Percentiles rank a stretch among this genome's conserved stretches.
phyloP scores from a whole-genome alignment of 1,284 basidiomycete genomes.

The Volvariella surrecta region DNA sequence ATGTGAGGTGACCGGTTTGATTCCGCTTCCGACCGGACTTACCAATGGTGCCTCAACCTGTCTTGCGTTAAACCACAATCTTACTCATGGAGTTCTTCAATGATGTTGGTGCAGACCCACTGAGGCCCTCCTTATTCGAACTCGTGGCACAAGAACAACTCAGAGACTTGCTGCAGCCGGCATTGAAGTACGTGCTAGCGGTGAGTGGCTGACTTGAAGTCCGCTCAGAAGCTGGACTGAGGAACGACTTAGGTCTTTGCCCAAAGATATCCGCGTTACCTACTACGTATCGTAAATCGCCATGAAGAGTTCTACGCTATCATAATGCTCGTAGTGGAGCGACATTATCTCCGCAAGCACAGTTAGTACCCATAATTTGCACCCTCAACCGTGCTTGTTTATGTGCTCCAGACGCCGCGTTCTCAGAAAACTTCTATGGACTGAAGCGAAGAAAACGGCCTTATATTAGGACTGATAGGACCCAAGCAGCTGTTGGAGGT shows the following conservation, averaged over 20 bases:
- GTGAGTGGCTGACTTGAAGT: slow-evolving; percentile 37
- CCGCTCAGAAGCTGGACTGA: slow-evolving; percentile 4
- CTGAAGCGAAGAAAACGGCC: slow-evolving; percentile 72
- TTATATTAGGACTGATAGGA: slow-evolving; percentile 57
- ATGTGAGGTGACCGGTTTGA: too few relatives aligned
- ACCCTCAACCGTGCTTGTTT: neutral
- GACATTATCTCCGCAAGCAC: slow-evolving; percentile 81
- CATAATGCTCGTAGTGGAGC: slow-evolving; percentile 85
- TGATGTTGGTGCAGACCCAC: slow-evolving; percentile 59
- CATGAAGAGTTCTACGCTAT: slow-evolving; percentile 95
- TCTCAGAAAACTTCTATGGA: slow-evolving; percentile 91
- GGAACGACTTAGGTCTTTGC: slow-evolving; percentile 71
- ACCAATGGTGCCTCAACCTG: too few relatives aligned
- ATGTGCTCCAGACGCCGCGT: slow-evolving; percentile 62
- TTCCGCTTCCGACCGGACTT: too few relatives aligned
- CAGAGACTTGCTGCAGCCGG: slow-evolving; percentile 87
- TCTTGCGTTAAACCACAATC: neutral
- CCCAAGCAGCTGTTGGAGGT: slow-evolving; percentile 58
- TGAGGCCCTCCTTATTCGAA: slow-evolving; percentile 91
- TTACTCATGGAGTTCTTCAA: slow-evolving; percentile 73
- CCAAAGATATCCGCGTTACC: slow-evolving; percentile 89
- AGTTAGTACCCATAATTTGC: slow-evolving; percentile 37
- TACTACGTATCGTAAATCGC: slow-evolving; percentile 84
- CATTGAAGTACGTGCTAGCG: slow-evolving; percentile 90
- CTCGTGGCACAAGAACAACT: slow-evolving; percentile 95